Base-by-base conservation (phyloP, 2,329 filamentous ascomycete species). In the Fusarium chlamydosporum region DNA sequence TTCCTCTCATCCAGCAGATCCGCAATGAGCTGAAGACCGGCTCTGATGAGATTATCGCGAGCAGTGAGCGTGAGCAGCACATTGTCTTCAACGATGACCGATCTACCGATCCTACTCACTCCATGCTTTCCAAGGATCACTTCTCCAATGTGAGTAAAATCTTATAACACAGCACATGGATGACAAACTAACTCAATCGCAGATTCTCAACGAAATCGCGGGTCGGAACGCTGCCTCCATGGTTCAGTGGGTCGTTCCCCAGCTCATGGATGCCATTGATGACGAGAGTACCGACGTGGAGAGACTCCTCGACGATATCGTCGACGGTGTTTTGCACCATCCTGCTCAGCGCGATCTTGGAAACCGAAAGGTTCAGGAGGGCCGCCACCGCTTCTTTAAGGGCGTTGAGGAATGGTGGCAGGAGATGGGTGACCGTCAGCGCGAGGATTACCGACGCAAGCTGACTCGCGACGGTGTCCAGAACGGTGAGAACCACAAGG, bases 51-150 rank as follows among this genome's bases (percentile, higher is more conserved):
- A 91, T 97, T 74, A 97, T 97, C 68, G 85, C 92, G 74, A 94
- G 91, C 82, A 95, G 92, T 77, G 86, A 91, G 78, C 88, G 91
- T 53, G 91, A 97, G 82, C 94, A 97, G 81, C 89, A 92, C 74
- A 86, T 96, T 71, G 93, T 97, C 50, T 97, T 97, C 79, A 81
- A 92, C 43, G 90, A 97, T 70, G 91, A 96, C 75, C 67, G 86
- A 52, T 91, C 83, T 67, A 89, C 88, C 20, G 91, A 97, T 75
- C 95, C 94, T 0, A 97, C 94, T 2, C 94, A 97, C 82, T 96
- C 93, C 20, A 97, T 97, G 94, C 83, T 97, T 53, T 94, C 93
- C 61, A 97, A 97, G 82, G 94, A 97, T 75, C 94, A 97, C 80
- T 97, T 97, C 79, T 92, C 91, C 68, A 96, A 96, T 76, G 84